Conservation (phyloP, 805 yeast genomes). For the Wickerhamomyces sydowiorum region DNA sequence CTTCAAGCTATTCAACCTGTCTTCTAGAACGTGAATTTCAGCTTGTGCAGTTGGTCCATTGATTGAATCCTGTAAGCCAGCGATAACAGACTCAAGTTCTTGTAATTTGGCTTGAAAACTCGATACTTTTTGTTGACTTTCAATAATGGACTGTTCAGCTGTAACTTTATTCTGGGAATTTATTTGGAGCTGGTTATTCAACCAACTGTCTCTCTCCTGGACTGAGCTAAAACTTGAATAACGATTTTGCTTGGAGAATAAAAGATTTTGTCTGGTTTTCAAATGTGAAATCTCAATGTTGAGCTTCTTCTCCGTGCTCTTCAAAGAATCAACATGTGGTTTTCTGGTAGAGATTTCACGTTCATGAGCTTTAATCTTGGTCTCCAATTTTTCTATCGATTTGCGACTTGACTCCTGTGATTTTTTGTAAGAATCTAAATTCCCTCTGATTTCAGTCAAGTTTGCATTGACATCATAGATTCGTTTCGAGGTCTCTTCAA, state of each 20-base stretch:
- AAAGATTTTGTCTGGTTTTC: conserved; percentile 47
- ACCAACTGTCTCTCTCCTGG: conserved; percentile 64
- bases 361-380: conserved; percentile 28
- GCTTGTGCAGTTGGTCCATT: conserved; percentile 27
- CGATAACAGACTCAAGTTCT: conserved; percentile 24
- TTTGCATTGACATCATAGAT: conserved; percentile 46
- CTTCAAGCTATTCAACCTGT: conserved; percentile 29
- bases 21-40: conserved; percentile 27
- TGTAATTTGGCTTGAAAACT: conserved; percentile 14
- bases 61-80: conserved; percentile 30
- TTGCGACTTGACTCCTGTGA: conserved; percentile 20
- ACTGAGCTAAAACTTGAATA: conserved; percentile 50
- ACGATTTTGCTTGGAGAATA: conserved; percentile 70
- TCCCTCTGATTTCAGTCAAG: conserved; percentile 27
- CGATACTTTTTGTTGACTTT: conserved; percentile 2
- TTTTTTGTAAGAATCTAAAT: conserved; percentile 33
- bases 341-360: conserved; percentile 27
- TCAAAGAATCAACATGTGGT: conserved; percentile 38
- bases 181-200: conserved; percentile 30
- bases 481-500: conserved; percentile 40
- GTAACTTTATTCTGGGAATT: conserved; percentile 15
- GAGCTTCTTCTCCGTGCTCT: conserved; percentile 32
- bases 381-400: conserved; percentile 17
- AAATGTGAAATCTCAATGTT: conserved; percentile 35
- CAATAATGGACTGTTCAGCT: conserved; percentile 10